Base-by-base conservation (phyloP, 1,284 basidiomycete species). In the Hypsizygus ulmarius region DNA sequence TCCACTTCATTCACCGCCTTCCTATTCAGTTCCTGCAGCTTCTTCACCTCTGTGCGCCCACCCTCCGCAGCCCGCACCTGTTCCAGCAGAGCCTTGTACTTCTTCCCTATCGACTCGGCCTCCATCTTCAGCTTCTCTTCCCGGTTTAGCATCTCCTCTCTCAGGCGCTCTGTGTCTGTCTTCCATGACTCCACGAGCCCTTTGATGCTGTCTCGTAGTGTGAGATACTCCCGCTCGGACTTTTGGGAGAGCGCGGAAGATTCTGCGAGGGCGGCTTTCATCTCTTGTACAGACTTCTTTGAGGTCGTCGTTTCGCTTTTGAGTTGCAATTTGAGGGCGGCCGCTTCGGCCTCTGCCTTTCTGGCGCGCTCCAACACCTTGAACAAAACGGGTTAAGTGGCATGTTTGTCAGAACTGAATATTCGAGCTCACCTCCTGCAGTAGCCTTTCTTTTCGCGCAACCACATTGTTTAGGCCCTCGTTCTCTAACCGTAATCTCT, bases 391-490 rank as follows among this genome's bases (percentile, higher is more conserved):
- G 9, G 16, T 8, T 21, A 32, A 42, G 21, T 40, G 39, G 46
- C 33, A 39, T 30, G 29, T 14, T n/a, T n/a, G 12, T 19, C 11
- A 37, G n/a, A 28, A 44, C 32, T 19, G 39, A 43, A 42, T n/a
- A 30, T 0, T 49, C 27, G 21, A 7, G 61, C 72, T 47, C 53
- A 86, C 86, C 74, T 94, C 91, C 64, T 90, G 84, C 50, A 92
- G 67, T 47, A 93, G 62, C 49, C 92, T 75, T 65, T 94, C 91
- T 63, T 94, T 94, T 48, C 91, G 75, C 19, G 87, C 80, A 8
- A 94, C 83, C 12, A 93, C 90, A 56, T 90, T 89, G 58, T 90
- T 90, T 51, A 92, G 64, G 1, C 84, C 84, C 63, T 94, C 91
- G 60, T 91, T 93, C 67, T 94, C 92, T 43, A 90, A 63, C 46